Evolutionary conservation across 2,329 filamentous ascomycete genomes (phyloP), one percentile per base, ranked within the genome.

Genomic region (Macrophomina pseudophaseolina): DNA sequence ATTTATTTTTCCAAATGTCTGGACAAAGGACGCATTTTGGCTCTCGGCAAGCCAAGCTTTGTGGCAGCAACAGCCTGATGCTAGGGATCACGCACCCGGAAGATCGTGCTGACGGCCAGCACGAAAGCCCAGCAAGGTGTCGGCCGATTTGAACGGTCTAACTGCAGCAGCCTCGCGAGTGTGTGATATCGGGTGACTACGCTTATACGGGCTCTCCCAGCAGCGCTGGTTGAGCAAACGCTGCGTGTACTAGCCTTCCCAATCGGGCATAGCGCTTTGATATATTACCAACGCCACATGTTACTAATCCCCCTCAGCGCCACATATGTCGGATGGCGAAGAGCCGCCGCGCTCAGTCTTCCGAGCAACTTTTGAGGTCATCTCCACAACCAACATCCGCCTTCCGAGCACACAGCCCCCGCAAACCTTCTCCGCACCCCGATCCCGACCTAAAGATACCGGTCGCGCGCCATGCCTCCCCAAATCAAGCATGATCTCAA

Each of bases 401-500:
- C 58, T 53, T 53, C 60, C 60, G 60, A 53, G 60, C 46, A 64
- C 46, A 35, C 48, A 33, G 18, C 59, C n/a, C 44, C 46, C 30
- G 12, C 59, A 9, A 63, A 12, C 58, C 32, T 3, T 40, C 58
- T 38, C 28, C 9, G 28, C n/a, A n/a, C 58, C 58, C 12, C 58
- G 30, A 23, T 14, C 44, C n/a, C 16, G 7, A 28, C 32, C 35
- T n/a, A 35, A 23, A 42, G 33, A 23, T 32, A 32, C 58, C 44
- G 11, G 7, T 28, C 44, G 58, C 65, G 18, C 56, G 60, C 66
- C 58, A 94, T 96, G 89, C 91, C 92, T 66, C 91, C 93, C 12
- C 93, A 97, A 79, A 97, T 97, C 78, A 97, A 98, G 80, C 91
- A 96, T 78, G 94, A 97, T 77, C 86, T 97, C 54, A 97, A 98